Conservation (phyloP, 2,329 filamentous ascomycete species). For the Parastagonospora avenae region DNA sequence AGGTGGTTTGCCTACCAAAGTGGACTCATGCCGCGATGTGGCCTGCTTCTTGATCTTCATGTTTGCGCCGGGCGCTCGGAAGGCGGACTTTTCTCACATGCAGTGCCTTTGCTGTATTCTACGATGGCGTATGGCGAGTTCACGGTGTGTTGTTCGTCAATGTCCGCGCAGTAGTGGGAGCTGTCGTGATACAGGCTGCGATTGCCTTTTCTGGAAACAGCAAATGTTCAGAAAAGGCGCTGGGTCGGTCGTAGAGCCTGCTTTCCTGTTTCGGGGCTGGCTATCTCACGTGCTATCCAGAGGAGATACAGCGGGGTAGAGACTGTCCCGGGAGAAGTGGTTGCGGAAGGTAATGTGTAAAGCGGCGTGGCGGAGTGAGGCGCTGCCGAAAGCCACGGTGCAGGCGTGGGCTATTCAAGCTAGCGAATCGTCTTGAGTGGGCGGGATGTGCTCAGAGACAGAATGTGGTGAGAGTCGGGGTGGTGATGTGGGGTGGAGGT, state of each 20-base stretch:
- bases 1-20: slow-evolving; percentile 47
- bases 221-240: slow-evolving; percentile 5
- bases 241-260: not conserved
- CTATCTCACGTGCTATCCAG: not conserved
- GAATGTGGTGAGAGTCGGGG: slow-evolving; percentile 14
- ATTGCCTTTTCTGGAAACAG: slow-evolving; percentile 8
- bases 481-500: slow-evolving; percentile 18
- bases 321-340: not conserved
- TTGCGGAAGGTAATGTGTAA: slow-evolving; percentile 12
- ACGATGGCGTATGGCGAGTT: slow-evolving; percentile 5
- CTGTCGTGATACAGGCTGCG: slow-evolving; percentile 10
- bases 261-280: slow-evolving; percentile 5
- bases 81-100: slow-evolving; percentile 43
- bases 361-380: slow-evolving; percentile 21
- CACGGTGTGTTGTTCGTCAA: not conserved
- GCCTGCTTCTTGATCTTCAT: slow-evolving; percentile 64
- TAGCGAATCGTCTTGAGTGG: slow-evolving; percentile 9
- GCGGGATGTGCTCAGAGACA: slow-evolving; percentile 7
- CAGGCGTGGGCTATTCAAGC: slow-evolving; percentile 40
- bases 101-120: slow-evolving; percentile 16
- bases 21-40: slow-evolving; percentile 59
- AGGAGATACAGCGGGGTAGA: slow-evolving; percentile 1
- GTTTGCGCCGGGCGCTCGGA: slow-evolving; percentile 44
- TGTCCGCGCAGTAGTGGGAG: not conserved
- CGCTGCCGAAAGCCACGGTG: slow-evolving; percentile 39